These are phyloP conservation scores for Ephemerocybe angulata DNA, from an alignment of 768 basidiomycete species.

Conservation along the genomic window DNA sequence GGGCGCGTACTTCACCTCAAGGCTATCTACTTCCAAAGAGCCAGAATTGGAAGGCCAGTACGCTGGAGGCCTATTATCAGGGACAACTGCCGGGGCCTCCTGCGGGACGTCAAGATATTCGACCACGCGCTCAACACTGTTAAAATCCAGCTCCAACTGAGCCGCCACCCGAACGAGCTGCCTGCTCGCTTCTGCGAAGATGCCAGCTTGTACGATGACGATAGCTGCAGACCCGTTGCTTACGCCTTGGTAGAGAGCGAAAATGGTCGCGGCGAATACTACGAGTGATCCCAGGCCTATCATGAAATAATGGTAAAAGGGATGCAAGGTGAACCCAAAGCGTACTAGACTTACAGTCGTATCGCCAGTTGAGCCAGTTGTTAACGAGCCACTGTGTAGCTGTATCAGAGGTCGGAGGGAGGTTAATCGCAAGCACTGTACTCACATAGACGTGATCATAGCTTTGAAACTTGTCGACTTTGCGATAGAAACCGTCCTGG, in stretches of 20 bases:
- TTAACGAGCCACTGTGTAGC: slow-evolving; percentile 57
- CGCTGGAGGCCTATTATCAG: slow-evolving; percentile 58
- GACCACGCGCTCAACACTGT: slow-evolving; percentile 68
- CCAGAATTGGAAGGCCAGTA: slow-evolving; percentile 67
- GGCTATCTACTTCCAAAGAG: slow-evolving; percentile 51
- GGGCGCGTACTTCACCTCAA: slow-evolving; percentile 61
- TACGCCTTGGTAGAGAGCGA: slow-evolving; percentile 56
- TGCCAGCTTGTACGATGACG: slow-evolving; percentile 66
- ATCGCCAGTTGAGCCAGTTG: slow-evolving; percentile 69
- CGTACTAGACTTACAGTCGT: slow-evolving; percentile 50
- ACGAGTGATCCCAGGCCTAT: slow-evolving; percentile 67
- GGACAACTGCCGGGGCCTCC: slow-evolving; percentile 61
- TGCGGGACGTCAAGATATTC: slow-evolving; percentile 67
- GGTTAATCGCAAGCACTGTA: too few species aligned
- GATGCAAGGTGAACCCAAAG: neutral
- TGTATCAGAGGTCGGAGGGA: slow-evolving; percentile 5
- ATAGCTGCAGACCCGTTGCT: slow-evolving; percentile 62
- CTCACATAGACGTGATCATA: slow-evolving; percentile 70
- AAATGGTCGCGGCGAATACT: slow-evolving; percentile 65
- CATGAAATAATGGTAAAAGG: neutral
- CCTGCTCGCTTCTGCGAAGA: slow-evolving; percentile 66
- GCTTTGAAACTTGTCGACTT: slow-evolving; percentile 65
- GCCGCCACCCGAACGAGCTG: slow-evolving; percentile 67
- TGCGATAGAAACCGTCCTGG: slow-evolving; percentile 57
- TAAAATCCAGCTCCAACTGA: slow-evolving; percentile 71